phyloP scores from a whole-genome alignment of 768 basidiomycete genomes.

The Rickenella mellea region DNA sequence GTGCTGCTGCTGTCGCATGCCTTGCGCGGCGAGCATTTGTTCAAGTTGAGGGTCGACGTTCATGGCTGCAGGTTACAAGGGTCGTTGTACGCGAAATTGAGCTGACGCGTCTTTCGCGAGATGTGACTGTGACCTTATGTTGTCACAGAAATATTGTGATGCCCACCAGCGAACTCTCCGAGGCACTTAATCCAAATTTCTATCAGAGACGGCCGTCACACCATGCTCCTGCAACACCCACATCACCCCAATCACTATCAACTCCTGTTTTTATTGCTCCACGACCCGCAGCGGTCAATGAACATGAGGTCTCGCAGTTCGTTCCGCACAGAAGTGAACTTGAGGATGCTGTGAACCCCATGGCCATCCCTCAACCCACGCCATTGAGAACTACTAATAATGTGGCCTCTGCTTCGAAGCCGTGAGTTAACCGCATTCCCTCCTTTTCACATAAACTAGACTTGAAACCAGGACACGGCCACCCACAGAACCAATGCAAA shows the following conservation, averaged over 20 bases:
- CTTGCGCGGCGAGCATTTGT: constrained; percentile 39
- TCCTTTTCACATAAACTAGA: background rate
- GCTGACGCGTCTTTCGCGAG: background rate
- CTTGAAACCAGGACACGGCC: background rate
- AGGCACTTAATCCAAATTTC: constrained; percentile 67
- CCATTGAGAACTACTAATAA: background rate
- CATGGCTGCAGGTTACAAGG: background rate
- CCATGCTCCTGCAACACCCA: background rate
- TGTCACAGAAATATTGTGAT: constrained; percentile 24
- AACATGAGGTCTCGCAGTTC: constrained; percentile 20
- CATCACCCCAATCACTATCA: background rate
- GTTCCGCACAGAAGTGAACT: constrained; percentile 56
- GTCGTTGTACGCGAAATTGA: background rate
- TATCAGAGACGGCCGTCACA: constrained; percentile 25
- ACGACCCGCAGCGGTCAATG: background rate
- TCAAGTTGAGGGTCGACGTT: constrained; percentile 42
- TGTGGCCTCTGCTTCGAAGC: background rate
- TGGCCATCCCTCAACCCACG: background rate
- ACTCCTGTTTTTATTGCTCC: background rate
- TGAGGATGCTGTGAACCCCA: constrained; percentile 39
- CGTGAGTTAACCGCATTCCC: background rate
- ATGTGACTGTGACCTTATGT: background rate
- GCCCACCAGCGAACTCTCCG: constrained; percentile 67
- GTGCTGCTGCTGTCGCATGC: constrained; percentile 22
- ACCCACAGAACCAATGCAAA: background rate